Conservation (phyloP, 176 grass and related monocot species). For the Carex kokanica region DNA sequence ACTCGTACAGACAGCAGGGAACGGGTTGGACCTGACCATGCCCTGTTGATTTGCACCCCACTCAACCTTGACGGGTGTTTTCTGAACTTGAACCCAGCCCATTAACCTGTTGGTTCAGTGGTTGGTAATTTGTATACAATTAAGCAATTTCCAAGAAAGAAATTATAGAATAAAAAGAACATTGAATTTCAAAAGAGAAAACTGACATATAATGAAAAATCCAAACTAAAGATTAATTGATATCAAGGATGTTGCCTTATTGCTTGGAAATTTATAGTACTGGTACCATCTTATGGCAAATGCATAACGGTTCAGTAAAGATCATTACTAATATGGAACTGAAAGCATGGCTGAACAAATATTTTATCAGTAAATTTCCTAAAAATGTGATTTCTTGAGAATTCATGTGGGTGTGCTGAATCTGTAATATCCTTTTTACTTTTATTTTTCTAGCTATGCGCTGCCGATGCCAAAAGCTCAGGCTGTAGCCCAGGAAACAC, state of each 20-base stretch:
- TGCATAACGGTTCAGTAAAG: conserved; percentile 1
- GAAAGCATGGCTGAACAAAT: neutral
- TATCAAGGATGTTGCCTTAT: neutral
- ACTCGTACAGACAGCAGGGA: neutral
- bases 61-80: neutral
- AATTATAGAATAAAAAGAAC: neutral
- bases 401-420: neutral
- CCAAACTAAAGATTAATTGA: neutral
- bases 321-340: conserved; percentile 9
- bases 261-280: neutral
- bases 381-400: neutral
- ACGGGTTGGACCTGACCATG: neutral
- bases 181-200: neutral
- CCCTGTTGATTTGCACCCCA: neutral
- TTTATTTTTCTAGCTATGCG: conserved; percentile 75
- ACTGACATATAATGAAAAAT: neutral
- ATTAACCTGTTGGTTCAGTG: neutral
- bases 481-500: conserved; percentile 96
- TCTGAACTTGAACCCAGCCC: neutral
- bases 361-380: neutral
- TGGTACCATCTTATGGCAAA: neutral
- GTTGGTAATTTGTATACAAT: neutral
- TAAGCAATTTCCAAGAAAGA: neutral
- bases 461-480: conserved; percentile 85
- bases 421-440: conserved; percentile 1